Conservation (phyloP, 179 eudicot genomes). For the Patellifolia procumbens region DNA sequence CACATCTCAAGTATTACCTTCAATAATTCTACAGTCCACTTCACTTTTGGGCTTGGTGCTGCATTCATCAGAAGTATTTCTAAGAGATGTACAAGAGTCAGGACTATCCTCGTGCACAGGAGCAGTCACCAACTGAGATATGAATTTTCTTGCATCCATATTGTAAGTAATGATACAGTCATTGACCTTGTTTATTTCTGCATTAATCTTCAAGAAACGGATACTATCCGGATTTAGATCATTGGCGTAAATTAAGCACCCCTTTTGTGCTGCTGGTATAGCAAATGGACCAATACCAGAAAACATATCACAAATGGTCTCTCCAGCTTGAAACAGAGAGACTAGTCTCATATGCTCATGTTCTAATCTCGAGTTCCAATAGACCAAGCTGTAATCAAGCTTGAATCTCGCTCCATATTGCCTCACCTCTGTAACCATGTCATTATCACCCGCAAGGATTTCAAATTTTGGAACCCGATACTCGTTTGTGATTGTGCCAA, state of each 20-base stretch:
- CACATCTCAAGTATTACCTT: no score
- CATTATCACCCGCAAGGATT: slow-evolving; percentile 76
- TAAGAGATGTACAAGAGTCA: neutral
- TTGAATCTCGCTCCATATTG: slow-evolving; percentile 91
- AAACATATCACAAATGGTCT: slow-evolving; percentile 92
- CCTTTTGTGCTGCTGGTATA: slow-evolving; percentile 94
- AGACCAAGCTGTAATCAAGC: slow-evolving; percentile 91
- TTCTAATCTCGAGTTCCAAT: slow-evolving; percentile 98
- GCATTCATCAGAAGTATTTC: no score
- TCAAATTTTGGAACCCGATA: slow-evolving; percentile 96
- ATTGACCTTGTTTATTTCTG: no score
- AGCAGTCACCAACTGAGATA: no score
- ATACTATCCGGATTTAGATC: no score
- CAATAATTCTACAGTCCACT: no score
- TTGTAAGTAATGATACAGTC: neutral
- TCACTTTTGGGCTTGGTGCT: no score
- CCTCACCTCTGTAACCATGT: slow-evolving; percentile 91
- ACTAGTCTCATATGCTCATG: slow-evolving; percentile 93
- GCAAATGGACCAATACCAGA: slow-evolving; percentile 98
- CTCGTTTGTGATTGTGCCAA: slow-evolving; percentile 80
- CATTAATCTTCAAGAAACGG: no score
- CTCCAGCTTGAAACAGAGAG: slow-evolving; percentile 72
- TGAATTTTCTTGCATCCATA: neutral
- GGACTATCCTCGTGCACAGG: slow-evolving; percentile 44
- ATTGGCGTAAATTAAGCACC: no score